A percentile compares a stretch with the other conserved stretches of the same genome.
Evolutionary conservation across 2,329 filamentous ascomycete genomes (phyloP).

Genomic region (Talaromyces verruculosus): DNA sequence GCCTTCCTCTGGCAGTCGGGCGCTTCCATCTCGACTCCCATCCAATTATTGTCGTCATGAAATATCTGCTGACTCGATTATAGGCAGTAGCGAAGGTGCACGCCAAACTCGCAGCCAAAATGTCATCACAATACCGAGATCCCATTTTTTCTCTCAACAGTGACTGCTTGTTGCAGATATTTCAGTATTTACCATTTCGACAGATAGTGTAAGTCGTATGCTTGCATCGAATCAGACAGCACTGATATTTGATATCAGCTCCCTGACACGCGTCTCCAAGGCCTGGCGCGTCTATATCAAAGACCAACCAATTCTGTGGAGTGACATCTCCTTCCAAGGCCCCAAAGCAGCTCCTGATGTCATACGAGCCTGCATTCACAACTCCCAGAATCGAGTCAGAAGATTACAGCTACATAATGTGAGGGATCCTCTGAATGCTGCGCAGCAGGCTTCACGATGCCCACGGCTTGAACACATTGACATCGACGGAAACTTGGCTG

Average conservation of each 20-base stretch:
- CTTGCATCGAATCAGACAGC: background rate
- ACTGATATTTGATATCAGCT: background rate
- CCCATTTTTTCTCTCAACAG: slow-evolving; percentile 13
- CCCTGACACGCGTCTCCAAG: slow-evolving; percentile 15
- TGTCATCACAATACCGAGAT: slow-evolving; percentile 12
- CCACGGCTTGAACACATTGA: slow-evolving; percentile 18
- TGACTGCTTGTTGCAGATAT: slow-evolving; percentile 21
- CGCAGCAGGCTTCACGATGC: slow-evolving; percentile 8
- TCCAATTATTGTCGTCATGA: background rate
- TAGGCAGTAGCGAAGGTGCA: slow-evolving; percentile 13
- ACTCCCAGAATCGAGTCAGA: slow-evolving; percentile 15
- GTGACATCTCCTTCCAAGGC: slow-evolving; percentile 17
- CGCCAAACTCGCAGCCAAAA: slow-evolving; percentile 14
- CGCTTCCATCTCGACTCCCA: background rate
- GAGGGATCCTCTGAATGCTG: slow-evolving; percentile 10
- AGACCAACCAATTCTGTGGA: slow-evolving; percentile 17
- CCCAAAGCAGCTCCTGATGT: slow-evolving; percentile 1
- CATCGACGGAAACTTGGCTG: slow-evolving; percentile 1
- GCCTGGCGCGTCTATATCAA: slow-evolving; percentile 18
- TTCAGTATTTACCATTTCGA: slow-evolving; percentile 16
- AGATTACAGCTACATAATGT: slow-evolving; percentile 16
- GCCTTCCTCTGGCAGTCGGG: no score
- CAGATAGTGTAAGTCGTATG: slow-evolving; percentile 18
- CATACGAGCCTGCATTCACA: slow-evolving; percentile 10
- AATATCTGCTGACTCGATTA: background rate